Percentiles rank a stretch among this genome's conserved stretches.
Conservation (phyloP, 768 basidiomycete species). For the Boletus rubescentipes region DNA sequence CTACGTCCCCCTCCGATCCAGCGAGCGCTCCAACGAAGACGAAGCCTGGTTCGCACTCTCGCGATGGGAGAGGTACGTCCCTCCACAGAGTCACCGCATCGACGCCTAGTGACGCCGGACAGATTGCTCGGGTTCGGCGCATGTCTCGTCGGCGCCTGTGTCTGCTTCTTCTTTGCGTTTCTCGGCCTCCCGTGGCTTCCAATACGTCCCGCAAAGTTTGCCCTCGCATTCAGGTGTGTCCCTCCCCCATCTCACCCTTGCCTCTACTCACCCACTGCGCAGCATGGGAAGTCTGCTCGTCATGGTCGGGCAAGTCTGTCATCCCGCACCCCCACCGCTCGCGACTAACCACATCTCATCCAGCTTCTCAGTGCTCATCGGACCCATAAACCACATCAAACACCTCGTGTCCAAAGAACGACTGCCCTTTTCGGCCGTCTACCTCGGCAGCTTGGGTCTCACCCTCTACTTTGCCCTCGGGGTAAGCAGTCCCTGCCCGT, state of each 20-base stretch:
- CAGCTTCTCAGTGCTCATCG: conserved; percentile 83
- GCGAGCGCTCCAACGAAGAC: conserved; percentile 86
- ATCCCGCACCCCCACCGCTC: background rate
- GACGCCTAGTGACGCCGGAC: no score
- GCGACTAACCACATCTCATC: background rate
- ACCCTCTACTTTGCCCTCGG: conserved; percentile 93
- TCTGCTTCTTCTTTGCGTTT: conserved; percentile 93
- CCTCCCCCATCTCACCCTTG: background rate
- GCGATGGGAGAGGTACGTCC: conserved; percentile 82
- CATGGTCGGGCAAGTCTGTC: conserved; percentile 80
- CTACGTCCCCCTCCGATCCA: conserved; percentile 85
- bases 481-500: conserved; percentile 39
- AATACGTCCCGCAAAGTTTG: conserved; percentile 86
- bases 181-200: conserved; percentile 68
- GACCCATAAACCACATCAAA: conserved; percentile 89
- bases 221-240: conserved; percentile 74
- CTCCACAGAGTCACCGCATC: no score
- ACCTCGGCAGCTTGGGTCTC: conserved; percentile 77
- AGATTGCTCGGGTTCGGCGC: conserved; percentile 90
- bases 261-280: background rate
- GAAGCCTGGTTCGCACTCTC: conserved; percentile 92
- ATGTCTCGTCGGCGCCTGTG: conserved; percentile 85
- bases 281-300: conserved; percentile 86
- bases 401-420: conserved; percentile 82
- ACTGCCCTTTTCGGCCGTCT: conserved; percentile 80